Conservation (phyloP, 2,329 filamentous ascomycete species). For the Arthrobotrys sphaeroides region DNA sequence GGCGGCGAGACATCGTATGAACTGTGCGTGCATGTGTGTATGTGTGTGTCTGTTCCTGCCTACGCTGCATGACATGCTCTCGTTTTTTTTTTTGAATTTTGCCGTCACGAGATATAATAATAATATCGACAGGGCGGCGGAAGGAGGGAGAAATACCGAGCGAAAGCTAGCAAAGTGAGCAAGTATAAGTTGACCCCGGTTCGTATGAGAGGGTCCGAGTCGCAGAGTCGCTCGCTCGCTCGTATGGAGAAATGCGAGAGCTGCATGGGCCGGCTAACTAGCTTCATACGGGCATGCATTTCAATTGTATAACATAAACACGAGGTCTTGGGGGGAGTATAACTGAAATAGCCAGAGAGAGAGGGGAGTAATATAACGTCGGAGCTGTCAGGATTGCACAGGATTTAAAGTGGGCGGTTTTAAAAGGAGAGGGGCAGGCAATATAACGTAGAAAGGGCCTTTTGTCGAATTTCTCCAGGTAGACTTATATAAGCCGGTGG, state of each 20-base stretch:
- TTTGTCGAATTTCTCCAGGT: background rate
- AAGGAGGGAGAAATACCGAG: slow-evolving; percentile 33
- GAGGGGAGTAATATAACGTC: slow-evolving; percentile 16
- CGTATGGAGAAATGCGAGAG: slow-evolving; percentile 50
- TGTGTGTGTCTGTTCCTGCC: background rate
- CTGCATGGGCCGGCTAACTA: slow-evolving; percentile 36
- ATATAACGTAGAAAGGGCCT: slow-evolving; percentile 2
- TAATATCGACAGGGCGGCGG: slow-evolving; percentile 47
- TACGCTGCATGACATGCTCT: slow-evolving; percentile 26
- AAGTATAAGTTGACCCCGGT: background rate
- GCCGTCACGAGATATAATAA: slow-evolving; percentile 24
- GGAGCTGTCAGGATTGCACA: slow-evolving; percentile 24
- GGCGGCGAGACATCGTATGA: background rate
- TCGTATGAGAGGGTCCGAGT: background rate
- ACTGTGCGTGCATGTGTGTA: background rate
- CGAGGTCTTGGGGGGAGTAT: slow-evolving; percentile 16
- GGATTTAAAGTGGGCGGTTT: background rate
- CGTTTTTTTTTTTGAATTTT: slow-evolving; percentile 27
- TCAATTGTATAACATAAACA: slow-evolving; percentile 41
- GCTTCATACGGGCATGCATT: slow-evolving; percentile 22
- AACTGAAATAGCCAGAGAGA: slow-evolving; percentile 2
- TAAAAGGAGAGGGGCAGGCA: slow-evolving; percentile 10
- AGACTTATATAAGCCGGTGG: slow-evolving; percentile 17
- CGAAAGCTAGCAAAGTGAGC: background rate
- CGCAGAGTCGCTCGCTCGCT: slow-evolving; percentile 28